Conservation (phyloP, 257 asterid genomes). For the Echites panduratus region DNA sequence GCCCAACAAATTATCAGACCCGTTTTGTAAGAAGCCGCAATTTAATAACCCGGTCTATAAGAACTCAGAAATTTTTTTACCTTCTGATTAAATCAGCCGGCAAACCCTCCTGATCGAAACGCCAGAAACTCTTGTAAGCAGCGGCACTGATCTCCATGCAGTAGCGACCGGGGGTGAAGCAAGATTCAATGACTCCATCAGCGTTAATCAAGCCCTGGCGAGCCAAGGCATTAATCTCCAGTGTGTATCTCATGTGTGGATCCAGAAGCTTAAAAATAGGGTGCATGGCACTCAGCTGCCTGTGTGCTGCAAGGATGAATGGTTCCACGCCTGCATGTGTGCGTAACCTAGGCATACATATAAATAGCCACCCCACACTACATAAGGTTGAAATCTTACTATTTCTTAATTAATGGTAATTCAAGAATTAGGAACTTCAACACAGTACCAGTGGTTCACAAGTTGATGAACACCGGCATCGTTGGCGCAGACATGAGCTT, state of each 20-base stretch:
- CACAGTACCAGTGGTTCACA: conserved; percentile 79
- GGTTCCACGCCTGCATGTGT: conserved; percentile 92
- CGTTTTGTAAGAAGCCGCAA: no score
- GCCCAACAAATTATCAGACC: background rate
- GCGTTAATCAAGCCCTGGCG: conserved; percentile 69
- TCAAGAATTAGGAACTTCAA: background rate
- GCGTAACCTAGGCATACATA: conserved; percentile 51
- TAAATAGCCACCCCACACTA: no score
- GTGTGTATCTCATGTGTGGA: conserved; percentile 94
- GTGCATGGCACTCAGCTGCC: conserved; percentile 95
- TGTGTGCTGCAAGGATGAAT: conserved; percentile 82
- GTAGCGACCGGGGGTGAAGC: conserved; percentile 93
- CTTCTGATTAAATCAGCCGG: conserved; percentile 92
- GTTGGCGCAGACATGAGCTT: conserved; percentile 88
- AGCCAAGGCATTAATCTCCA: conserved; percentile 90
- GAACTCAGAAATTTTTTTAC: conserved; percentile 24
- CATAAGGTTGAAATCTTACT: background rate
- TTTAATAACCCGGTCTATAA: background rate
- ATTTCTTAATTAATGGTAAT: background rate
- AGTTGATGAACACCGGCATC: conserved; percentile 99
- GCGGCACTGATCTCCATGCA: conserved; percentile 96
- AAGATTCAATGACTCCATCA: conserved; percentile 87
- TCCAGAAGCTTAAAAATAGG: conserved; percentile 89
- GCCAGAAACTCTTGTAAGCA: conserved; percentile 76
- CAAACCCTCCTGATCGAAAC: conserved; percentile 82